A percentile compares a stretch with the other conserved stretches of the same genome.
These are phyloP conservation scores for Dioszegia hungarica DNA, from an alignment of 768 basidiomycete species.

Conservation along the genomic window DNA sequence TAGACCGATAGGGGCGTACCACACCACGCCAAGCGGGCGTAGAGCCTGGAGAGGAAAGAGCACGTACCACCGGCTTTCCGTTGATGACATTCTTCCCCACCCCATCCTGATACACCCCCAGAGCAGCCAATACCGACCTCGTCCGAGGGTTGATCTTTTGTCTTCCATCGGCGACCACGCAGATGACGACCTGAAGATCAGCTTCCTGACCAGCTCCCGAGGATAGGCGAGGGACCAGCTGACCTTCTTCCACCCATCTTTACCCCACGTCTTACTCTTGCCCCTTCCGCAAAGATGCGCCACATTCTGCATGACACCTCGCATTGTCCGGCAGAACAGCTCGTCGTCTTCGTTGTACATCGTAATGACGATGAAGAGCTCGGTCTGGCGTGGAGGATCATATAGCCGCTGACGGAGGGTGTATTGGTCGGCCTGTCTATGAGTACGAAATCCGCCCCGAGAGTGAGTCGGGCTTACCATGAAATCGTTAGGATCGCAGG, in stretches of 20 bases:
- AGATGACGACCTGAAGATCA: constrained; percentile 64
- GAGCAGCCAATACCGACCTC: constrained; percentile 68
- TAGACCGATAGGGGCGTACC: no score
- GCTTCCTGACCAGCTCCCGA: not conserved
- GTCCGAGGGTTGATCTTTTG: constrained; percentile 68
- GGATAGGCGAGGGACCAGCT: not conserved
- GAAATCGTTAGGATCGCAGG: constrained; percentile 90
- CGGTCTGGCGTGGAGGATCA: constrained; percentile 74
- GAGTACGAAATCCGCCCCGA: constrained; percentile 50
- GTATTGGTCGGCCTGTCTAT: constrained; percentile 60
- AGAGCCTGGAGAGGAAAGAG: not conserved
- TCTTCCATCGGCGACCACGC: constrained; percentile 82
- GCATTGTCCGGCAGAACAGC: constrained; percentile 82
- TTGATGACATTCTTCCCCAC: constrained; percentile 60
- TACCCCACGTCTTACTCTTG: constrained; percentile 89
- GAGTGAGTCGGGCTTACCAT: constrained; percentile 48
- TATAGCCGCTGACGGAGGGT: constrained; percentile 76
- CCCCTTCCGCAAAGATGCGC: constrained; percentile 80
- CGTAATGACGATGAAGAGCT: constrained; percentile 67
- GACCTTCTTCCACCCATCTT: constrained; percentile 93
- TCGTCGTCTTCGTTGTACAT: constrained; percentile 64
- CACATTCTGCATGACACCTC: constrained; percentile 92
- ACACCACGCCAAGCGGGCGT: no score
- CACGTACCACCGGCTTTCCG: constrained; percentile 62
- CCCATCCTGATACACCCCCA: constrained; percentile 94